Percentiles rank a stretch among this genome's conserved stretches.
phyloP scores from a whole-genome alignment of 371 early-diverging fungal species.

The Paraphysoderma sedebokerense region DNA sequence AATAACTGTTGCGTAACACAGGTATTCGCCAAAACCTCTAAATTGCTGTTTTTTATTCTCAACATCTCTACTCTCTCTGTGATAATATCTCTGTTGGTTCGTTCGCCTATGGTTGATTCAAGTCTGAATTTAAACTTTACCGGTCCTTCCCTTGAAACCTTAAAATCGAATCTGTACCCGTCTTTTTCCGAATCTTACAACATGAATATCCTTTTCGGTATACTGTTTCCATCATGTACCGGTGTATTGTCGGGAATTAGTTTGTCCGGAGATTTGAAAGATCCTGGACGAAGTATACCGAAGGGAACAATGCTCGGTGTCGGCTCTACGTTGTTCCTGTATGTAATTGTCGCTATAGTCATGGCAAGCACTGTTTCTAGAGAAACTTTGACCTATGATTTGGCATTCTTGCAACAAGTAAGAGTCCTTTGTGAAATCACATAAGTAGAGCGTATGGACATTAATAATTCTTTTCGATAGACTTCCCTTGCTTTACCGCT shows the following conservation, averaged over 20 bases:
- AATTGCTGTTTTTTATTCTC: slow-evolving; percentile 9
- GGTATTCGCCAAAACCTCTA: background rate
- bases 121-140: slow-evolving; percentile 28
- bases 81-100: slow-evolving; percentile 27
- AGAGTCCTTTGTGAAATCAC: slow-evolving; percentile 3
- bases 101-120: slow-evolving; percentile 20
- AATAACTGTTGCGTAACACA: background rate
- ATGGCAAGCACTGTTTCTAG: slow-evolving; percentile 34
- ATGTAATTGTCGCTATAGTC: slow-evolving; percentile 21
- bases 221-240: slow-evolving; percentile 42
- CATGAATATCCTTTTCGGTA: slow-evolving; percentile 27
- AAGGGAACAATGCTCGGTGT: slow-evolving; percentile 38
- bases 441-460: too few relatives aligned
- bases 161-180: slow-evolving; percentile 38
- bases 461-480: slow-evolving; percentile 9
- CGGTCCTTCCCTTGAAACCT: slow-evolving; percentile 24
- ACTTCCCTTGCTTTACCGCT: slow-evolving; percentile 16
- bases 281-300: slow-evolving; percentile 41
- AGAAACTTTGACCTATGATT: slow-evolving; percentile 25
- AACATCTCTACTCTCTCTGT: slow-evolving; percentile 26
- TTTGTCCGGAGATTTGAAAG: slow-evolving; percentile 41
- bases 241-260: slow-evolving; percentile 45
- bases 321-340: slow-evolving; percentile 25
- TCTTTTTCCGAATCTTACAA: slow-evolving; percentile 17
- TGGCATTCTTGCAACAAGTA: slow-evolving; percentile 37